Evolutionary conservation across 2,329 filamentous ascomycete genomes (phyloP).

Genomic region (Myriosclerotinia curreyana): DNA sequence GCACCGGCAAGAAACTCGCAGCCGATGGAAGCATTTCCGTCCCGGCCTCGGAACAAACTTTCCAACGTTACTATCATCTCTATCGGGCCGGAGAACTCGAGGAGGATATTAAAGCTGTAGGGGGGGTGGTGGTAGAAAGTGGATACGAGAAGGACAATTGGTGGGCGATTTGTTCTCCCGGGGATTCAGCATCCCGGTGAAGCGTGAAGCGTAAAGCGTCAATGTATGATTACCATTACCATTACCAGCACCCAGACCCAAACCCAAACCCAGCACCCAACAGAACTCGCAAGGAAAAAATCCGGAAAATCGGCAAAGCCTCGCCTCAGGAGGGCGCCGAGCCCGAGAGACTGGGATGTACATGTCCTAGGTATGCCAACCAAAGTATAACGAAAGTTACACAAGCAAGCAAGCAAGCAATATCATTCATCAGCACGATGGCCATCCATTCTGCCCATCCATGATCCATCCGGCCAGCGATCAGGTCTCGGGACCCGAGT

Average conservation of each 20-base stretch:
- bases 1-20: constrained; percentile 41
- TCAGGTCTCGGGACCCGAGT: constrained; percentile 8
- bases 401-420: too few species aligned
- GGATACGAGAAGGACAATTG: constrained; percentile 98
- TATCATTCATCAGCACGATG: too few species aligned
- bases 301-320: too few species aligned
- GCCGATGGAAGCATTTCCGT: constrained; percentile 34
- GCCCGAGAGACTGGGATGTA: too few species aligned
- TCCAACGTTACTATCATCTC: constrained; percentile 90
- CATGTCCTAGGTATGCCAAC: too few species aligned
- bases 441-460: too few species aligned
- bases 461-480: constrained; percentile 4
- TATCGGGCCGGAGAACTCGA: constrained; percentile 87
- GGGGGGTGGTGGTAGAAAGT: constrained; percentile 70
- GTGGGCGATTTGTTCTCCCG: constrained; percentile 68
- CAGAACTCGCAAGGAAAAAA: too few species aligned
- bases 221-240: neutral
- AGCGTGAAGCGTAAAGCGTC: neutral
- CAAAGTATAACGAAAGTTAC: too few species aligned
- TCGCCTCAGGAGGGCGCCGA: too few species aligned
- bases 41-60: constrained; percentile 46
- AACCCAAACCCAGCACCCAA: too few species aligned
- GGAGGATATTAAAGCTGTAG: constrained; percentile 68
- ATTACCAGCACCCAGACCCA: too few species aligned
- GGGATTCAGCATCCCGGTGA: neutral